Evolutionary conservation across 176 grass and related monocot species (phyloP), one percentile per base, ranked within the genome.

Genomic region (Aechmea fasciata): DNA sequence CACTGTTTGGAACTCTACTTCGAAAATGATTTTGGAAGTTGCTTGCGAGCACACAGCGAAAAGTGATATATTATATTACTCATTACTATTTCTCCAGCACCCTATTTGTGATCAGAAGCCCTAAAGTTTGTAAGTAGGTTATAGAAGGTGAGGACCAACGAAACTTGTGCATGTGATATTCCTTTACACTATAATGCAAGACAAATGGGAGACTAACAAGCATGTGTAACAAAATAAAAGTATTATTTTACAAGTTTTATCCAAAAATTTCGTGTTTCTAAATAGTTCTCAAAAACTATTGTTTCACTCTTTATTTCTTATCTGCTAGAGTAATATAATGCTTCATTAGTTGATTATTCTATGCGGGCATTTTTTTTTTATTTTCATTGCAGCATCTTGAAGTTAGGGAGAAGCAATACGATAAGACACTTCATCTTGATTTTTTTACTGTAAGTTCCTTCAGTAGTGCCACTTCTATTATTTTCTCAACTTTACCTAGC

Each of bases 401-500:
- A 85, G 74, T 93, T 74, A 83, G 94, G 61, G 94, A 99, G 77
- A 99, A 93, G 75, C 87, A 97, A 49, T 99, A 99, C 53, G 94
- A 99, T 72, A 83, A 81, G 69, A 93, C 92, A 77, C 69, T 99
- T 80, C 85, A 90, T 67, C 50, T 93, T 75, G 80, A 97, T 64
- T 82, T 93, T 47, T 99, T 75, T 73, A 99, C 84, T 10, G 89
- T 96, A 92, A 83, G 88, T 77, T 72, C 49, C 64, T 50, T 51
- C 65, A 55, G 23, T 77, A 67, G 18, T 88, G 64, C 12, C 48
- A 28, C 50, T 10, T 15, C 54, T 13, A 11, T 69, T 59, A 28
- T 57, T 8, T 70, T 29, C 63, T 50, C 20, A 76, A 11, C 14
- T 50, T 77, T 70, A 14, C 6, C 10, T 67, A 25, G 62, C 14